Conservation (phyloP, 2,329 filamentous ascomycete species). For the Cladosporium sp. region DNA sequence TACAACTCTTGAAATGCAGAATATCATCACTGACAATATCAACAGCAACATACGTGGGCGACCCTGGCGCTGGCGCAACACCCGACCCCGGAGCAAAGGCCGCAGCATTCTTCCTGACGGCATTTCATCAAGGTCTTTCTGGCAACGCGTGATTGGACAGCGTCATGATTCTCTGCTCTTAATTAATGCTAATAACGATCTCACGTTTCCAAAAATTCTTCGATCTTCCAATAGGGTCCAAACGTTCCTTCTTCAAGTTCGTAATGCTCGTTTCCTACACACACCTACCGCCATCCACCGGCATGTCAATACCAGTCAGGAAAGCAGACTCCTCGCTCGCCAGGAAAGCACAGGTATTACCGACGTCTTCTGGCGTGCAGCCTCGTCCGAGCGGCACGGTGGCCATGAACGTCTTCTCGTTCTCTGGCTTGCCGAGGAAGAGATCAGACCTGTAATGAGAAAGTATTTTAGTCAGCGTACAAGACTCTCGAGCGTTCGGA, state of each 20-base stretch:
- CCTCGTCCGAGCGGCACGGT: constrained; percentile 53
- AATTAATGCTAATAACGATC: background rate
- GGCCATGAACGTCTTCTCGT: constrained; percentile 51
- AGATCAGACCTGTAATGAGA: constrained; percentile 21
- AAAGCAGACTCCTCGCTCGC: constrained; percentile 68
- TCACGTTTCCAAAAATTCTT: background rate
- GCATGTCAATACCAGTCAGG: constrained; percentile 66
- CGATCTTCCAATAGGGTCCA: background rate
- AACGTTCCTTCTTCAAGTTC: background rate
- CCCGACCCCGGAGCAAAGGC: constrained; percentile 37
- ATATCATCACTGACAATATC: background rate
- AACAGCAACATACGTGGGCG: constrained; percentile 33
- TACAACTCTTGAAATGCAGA: background rate
- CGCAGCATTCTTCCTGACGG: constrained; percentile 32
- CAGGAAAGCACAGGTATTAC: constrained; percentile 65
- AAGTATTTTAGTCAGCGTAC: constrained; percentile 1
- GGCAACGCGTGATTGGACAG: background rate
- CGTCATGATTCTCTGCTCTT: background rate
- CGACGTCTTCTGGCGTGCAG: constrained; percentile 60
- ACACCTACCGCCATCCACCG: constrained; percentile 55
- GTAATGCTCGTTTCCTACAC: constrained; percentile 26
- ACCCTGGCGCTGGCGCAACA: constrained; percentile 23
- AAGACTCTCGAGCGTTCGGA: constrained; percentile 47
- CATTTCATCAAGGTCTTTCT: constrained; percentile 5
- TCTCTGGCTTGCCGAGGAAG: constrained; percentile 59